Evolutionary conservation across 164 flowering plant genomes (phyloP).

Genomic region (Piper longum): DNA sequence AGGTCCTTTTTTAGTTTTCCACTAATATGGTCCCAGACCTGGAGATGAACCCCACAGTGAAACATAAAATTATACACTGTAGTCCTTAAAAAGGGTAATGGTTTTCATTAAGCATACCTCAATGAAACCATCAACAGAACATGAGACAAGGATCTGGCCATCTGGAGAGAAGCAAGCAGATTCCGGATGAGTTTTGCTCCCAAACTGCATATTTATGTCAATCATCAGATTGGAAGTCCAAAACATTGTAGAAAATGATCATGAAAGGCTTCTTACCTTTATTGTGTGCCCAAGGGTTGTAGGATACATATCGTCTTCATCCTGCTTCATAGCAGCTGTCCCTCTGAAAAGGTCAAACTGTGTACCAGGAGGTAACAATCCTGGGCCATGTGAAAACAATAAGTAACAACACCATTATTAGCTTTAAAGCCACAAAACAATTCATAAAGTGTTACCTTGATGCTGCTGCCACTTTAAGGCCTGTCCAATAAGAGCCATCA

Average conservation of each 20-base stretch:
- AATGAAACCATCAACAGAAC: constrained; percentile 91
- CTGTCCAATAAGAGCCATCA: constrained; percentile 97
- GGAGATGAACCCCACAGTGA: constrained; percentile 8
- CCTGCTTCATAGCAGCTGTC: constrained; percentile 99
- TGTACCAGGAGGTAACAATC: constrained; percentile 93
- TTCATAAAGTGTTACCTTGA: constrained; percentile 44
- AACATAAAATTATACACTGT: constrained; percentile 3
- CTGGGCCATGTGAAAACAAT: constrained; percentile 23
- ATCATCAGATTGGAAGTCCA: background rate
- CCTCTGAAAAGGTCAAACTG: constrained; percentile 96
- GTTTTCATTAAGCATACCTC: constrained; percentile 42
- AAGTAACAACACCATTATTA: background rate
- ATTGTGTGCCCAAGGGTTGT: constrained; percentile 76
- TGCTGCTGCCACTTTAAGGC: constrained; percentile 99
- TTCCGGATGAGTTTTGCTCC: constrained; percentile 89
- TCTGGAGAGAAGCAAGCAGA: constrained; percentile 93
- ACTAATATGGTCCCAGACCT: constrained; percentile 97
- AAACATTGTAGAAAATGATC: background rate
- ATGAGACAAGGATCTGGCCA: constrained; percentile 92
- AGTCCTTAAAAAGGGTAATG: background rate
- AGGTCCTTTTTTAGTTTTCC: constrained; percentile 99
- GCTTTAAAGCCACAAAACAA: background rate
- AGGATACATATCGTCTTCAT: constrained; percentile 87
- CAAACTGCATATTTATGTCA: constrained; percentile 45
- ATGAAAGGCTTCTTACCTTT: constrained; percentile 29